phyloP scores from a whole-genome alignment of 2,329 filamentous ascomycete species.

The Cercospora sp. region DNA sequence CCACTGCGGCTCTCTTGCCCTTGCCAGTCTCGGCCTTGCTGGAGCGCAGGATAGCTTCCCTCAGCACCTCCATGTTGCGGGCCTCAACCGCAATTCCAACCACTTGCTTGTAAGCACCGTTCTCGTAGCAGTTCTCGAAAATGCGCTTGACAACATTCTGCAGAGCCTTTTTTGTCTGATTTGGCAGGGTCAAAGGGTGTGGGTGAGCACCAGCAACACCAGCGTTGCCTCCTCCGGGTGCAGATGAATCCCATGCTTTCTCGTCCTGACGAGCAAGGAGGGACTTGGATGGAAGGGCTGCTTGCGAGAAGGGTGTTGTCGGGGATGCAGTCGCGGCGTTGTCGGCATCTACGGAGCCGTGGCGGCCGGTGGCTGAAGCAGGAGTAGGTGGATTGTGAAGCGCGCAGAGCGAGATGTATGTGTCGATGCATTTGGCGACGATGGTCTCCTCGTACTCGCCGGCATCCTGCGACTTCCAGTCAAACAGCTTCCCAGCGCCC shows the following conservation, averaged over 20 bases:
- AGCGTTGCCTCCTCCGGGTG: constrained; percentile 58
- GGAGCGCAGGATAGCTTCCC: constrained; percentile 83
- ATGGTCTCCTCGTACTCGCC: constrained; percentile 99
- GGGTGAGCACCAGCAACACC: constrained; percentile 57
- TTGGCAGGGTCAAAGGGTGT: constrained; percentile 66
- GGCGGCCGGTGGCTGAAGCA: constrained; percentile 25
- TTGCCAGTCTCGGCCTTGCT: constrained; percentile 76
- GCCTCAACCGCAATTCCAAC: constrained; percentile 96
- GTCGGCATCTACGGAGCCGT: constrained; percentile 57
- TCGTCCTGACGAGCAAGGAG: constrained; percentile 80
- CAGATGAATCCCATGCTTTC: constrained; percentile 59
- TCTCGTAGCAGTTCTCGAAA: constrained; percentile 84
- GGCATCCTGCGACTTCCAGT: constrained; percentile 69
- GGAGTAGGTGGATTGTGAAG: constrained; percentile 55
- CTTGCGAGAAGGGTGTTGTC: constrained; percentile 93
- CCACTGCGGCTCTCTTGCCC: constrained; percentile 57
- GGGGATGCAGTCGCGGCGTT: constrained; percentile 72
- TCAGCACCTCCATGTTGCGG: constrained; percentile 83
- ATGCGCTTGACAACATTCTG: constrained; percentile 83
- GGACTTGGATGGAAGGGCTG: constrained; percentile 88
- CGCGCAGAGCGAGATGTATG: constrained; percentile 82
- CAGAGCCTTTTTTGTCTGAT: constrained; percentile 74
- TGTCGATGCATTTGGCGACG: constrained; percentile 95
- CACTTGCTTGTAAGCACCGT: constrained; percentile 89
- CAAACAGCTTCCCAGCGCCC: constrained; percentile 90